These are phyloP conservation scores for Nothopassalora personata DNA, from an alignment of 2,329 filamentous ascomycete genomes.

Conservation along the genomic window DNA sequence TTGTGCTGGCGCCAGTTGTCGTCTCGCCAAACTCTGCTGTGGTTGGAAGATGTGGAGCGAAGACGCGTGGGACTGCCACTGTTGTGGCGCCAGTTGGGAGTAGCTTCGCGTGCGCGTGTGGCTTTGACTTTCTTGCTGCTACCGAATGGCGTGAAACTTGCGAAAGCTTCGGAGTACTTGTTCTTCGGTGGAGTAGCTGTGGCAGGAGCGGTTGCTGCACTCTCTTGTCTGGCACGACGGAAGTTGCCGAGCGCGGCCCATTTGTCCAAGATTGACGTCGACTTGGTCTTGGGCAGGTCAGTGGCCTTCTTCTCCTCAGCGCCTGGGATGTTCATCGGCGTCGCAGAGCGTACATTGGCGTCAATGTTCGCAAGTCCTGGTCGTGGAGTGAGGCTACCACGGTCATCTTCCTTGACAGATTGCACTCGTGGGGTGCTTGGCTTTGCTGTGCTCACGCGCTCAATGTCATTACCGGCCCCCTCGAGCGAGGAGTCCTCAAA, in stretches of 20 bases:
- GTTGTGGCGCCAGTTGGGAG: conserved; percentile 31
- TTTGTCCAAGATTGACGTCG: conserved; percentile 61
- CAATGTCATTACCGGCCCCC: conserved; percentile 35
- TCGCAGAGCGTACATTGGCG: conserved; percentile 42
- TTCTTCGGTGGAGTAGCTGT: conserved; percentile 33
- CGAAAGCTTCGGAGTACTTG: conserved; percentile 30
- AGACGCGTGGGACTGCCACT: conserved; percentile 24
- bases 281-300: conserved; percentile 61
- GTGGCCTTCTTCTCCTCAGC: conserved; percentile 37
- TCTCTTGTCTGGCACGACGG: conserved; percentile 61
- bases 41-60: conserved; percentile 33
- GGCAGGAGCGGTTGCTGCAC: conserved; percentile 30
- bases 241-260: conserved; percentile 85
- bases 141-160: conserved; percentile 30
- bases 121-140: conserved; percentile 32
- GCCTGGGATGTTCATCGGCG: conserved; percentile 26
- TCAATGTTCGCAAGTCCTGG: conserved; percentile 51
- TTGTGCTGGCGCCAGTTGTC: conserved; percentile 48
- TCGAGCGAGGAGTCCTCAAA: conserved; percentile 32
- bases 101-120: conserved; percentile 26
- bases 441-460: conserved; percentile 36
- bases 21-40: conserved; percentile 39
- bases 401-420: conserved; percentile 43
- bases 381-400: conserved; percentile 47
- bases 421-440: conserved; percentile 54